phyloP scores from a whole-genome alignment of 768 basidiomycete species.

The Royoungia palumana region DNA sequence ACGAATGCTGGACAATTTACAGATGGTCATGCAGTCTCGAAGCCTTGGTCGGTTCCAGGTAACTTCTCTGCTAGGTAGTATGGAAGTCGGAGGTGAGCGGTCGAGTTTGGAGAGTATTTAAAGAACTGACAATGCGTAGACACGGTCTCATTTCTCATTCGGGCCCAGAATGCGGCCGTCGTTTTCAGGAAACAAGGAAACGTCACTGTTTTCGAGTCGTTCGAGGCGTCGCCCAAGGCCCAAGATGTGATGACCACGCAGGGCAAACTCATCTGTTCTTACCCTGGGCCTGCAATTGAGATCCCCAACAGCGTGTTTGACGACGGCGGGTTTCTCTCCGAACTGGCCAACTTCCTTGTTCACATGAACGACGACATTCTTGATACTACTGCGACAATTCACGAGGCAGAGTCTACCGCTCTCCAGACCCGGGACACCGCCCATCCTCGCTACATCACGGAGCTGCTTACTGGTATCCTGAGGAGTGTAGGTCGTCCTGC shows the following conservation, averaged over 20 bases:
- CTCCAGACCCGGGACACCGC: conserved; percentile 14
- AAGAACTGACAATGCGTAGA: conserved; percentile 24
- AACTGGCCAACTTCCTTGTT: conserved; percentile 37
- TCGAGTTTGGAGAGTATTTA: not conserved
- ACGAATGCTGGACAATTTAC: conserved; percentile 23
- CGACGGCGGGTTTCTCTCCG: conserved; percentile 27
- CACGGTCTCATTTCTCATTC: conserved; percentile 35
- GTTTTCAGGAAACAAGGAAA: conserved; percentile 29
- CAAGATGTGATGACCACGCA: conserved; percentile 31
- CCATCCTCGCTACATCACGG: conserved; percentile 44
- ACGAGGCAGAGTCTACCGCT: conserved; percentile 15
- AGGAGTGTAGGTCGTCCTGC: conserved; percentile 29
- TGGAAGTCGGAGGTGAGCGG: conserved; percentile 14
- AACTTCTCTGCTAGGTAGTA: conserved; percentile 6
- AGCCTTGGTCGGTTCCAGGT: conserved; percentile 5
- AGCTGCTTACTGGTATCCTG: conserved; percentile 44
- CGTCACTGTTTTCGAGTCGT: conserved; percentile 39
- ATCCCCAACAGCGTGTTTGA: conserved; percentile 29
- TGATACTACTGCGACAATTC: conserved; percentile 28
- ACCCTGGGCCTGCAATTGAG: conserved; percentile 41
- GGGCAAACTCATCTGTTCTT: conserved; percentile 44
- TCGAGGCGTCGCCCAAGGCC: conserved; percentile 39
- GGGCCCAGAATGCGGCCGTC: conserved; percentile 45
- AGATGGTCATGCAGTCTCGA: conserved; percentile 2
- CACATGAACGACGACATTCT: conserved; percentile 33